A percentile compares a stretch with the other conserved stretches of the same genome.
Conservation (phyloP, 2,329 filamentous ascomycete genomes). For the Fusarium longipes region DNA sequence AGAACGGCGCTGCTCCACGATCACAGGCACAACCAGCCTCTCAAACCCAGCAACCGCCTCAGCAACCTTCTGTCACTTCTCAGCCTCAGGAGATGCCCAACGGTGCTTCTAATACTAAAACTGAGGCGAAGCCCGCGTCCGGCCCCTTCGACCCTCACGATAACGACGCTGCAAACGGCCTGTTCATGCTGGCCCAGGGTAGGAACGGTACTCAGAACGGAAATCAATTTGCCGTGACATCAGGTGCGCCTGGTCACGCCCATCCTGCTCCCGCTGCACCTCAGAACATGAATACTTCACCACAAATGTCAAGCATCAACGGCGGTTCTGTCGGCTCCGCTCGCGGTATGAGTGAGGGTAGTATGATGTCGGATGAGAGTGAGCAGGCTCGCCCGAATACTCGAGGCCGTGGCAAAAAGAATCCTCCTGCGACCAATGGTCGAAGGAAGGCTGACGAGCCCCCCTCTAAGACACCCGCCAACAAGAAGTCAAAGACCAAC, state of each 20-base stretch:
- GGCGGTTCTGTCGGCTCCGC: constrained; percentile 58
- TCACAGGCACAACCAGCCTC: constrained; percentile 52
- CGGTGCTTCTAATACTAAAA: constrained; percentile 55
- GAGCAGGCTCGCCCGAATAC: constrained; percentile 73
- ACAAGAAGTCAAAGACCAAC: constrained; percentile 75
- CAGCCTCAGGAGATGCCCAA: constrained; percentile 66
- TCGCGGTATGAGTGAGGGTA: constrained; percentile 74
- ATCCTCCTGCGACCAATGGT: constrained; percentile 66
- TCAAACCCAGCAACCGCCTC: constrained; percentile 36
- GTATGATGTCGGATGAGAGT: constrained; percentile 77
- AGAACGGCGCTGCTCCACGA: constrained; percentile 52
- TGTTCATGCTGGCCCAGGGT: constrained; percentile 86
- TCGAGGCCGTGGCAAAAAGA: constrained; percentile 77
- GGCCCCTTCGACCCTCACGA: constrained; percentile 89
- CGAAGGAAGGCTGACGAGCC: constrained; percentile 82
- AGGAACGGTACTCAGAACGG: constrained; percentile 67
- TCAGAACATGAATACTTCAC: constrained; percentile 57
- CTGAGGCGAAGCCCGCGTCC: constrained; percentile 62
- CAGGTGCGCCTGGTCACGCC: constrained; percentile 61
- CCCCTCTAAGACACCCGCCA: constrained; percentile 68
- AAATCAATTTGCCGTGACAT: constrained; percentile 60
- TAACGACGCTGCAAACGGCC: constrained; percentile 93
- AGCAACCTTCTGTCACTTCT: constrained; percentile 55
- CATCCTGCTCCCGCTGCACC: constrained; percentile 57
- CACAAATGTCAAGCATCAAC: constrained; percentile 63